Percentiles rank a stretch among this genome's conserved stretches.
Conservation (phyloP, 2,329 filamentous ascomycete genomes). For the Beauveria australis region DNA sequence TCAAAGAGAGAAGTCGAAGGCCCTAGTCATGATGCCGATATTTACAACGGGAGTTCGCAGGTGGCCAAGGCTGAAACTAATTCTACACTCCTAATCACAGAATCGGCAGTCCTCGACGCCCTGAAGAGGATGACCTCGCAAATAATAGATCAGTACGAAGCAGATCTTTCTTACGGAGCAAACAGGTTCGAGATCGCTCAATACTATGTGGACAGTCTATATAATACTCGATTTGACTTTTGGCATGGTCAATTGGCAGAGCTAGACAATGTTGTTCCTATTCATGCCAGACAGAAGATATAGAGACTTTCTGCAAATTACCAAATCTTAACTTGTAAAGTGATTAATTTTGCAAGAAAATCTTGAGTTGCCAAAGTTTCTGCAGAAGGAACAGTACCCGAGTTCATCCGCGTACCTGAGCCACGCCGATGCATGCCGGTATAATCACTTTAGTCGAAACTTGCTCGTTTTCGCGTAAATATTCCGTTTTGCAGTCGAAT, state of each 20-base stretch:
- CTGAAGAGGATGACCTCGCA: constrained; percentile 19
- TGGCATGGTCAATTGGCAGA: constrained; percentile 21
- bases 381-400: too few species aligned
- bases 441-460: too few species aligned
- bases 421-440: too few species aligned
- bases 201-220: constrained; percentile 25
- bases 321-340: not conserved
- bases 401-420: too few species aligned
- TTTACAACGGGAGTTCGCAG: not conserved
- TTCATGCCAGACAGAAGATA: not conserved
- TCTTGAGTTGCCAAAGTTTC: not conserved
- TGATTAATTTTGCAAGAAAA: not conserved
- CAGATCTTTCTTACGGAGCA: constrained; percentile 19
- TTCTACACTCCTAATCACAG: constrained; percentile 19
- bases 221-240: constrained; percentile 19
- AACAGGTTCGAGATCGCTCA: constrained; percentile 18
- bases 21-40: too few species aligned
- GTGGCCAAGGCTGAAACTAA: not conserved
- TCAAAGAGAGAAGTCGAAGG: not conserved
- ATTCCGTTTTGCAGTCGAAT: too few species aligned
- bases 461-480: too few species aligned
- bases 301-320: not conserved
- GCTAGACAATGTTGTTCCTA: not conserved
- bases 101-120: constrained; percentile 17
- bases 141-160: constrained; percentile 26